Conservation (phyloP, 1,284 basidiomycete species). For the Phylloporus sp. region DNA sequence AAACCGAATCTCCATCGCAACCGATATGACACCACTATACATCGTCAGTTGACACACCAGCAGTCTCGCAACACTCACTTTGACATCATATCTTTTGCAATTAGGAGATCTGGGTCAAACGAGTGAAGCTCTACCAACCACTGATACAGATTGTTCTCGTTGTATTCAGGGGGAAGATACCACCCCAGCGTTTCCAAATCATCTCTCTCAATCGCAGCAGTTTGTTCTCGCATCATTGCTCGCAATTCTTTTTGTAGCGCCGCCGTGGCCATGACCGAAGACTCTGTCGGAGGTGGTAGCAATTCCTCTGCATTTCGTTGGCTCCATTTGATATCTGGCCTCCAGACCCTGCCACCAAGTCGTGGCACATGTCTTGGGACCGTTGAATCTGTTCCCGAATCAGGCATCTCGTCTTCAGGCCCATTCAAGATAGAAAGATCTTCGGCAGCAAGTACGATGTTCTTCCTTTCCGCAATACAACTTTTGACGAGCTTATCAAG, state of each 20-base stretch:
- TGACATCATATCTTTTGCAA: constrained; percentile 30
- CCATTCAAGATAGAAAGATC: not conserved
- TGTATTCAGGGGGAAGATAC: constrained; percentile 66
- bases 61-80: not conserved
- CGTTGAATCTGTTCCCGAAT: not conserved
- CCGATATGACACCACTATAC: not conserved
- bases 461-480: not conserved
- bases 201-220: constrained; percentile 51
- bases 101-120: constrained; percentile 61
- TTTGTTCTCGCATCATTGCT: constrained; percentile 57
- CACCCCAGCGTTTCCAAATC: constrained; percentile 69
- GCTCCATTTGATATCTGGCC: not conserved
- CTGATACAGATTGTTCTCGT: constrained; percentile 70
- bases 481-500: not conserved
- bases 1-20: constrained; percentile 4
- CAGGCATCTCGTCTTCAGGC: not conserved
- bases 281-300: not conserved
- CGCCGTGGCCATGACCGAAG: not conserved
- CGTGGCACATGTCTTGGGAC: not conserved
- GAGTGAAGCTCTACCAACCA: constrained; percentile 76
- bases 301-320: not conserved
- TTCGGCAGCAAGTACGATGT: not conserved
- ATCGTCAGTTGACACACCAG: not conserved
- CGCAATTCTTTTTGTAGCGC: constrained; percentile 3
- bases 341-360: not conserved